phyloP scores from a whole-genome alignment of 306 rosid genomes.

The Albizia julibrissin region DNA sequence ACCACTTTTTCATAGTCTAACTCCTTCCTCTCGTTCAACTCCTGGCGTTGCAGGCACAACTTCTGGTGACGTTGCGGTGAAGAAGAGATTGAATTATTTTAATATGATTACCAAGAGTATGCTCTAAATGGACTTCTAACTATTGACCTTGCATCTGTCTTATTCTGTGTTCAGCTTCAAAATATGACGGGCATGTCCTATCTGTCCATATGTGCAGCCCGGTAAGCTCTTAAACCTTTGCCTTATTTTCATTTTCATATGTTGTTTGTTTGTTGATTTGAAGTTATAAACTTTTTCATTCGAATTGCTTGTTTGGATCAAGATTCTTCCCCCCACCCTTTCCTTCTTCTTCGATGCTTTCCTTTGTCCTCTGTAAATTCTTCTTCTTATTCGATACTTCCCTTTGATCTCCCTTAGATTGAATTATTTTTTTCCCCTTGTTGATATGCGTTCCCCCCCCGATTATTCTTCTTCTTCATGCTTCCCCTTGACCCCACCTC shows the following conservation, averaged over 20 bases:
- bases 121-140: background rate
- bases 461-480: too few relatives aligned
- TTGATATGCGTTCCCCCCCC: too few relatives aligned
- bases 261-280: background rate
- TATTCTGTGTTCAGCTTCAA: slow-evolving; percentile 71
- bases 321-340: background rate
- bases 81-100: background rate
- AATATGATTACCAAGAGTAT: slow-evolving; percentile 18
- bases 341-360: too few relatives aligned
- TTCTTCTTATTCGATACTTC: too few relatives aligned
- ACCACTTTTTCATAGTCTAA: too few relatives aligned
- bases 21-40: too few relatives aligned
- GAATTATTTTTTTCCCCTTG: too few relatives aligned
- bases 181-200: slow-evolving; percentile 88
- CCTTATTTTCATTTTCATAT: slow-evolving; percentile 23
- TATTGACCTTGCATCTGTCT: slow-evolving; percentile 23
- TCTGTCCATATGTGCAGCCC: slow-evolving; percentile 93
- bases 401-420: too few relatives aligned
- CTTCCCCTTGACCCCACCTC: too few relatives aligned
- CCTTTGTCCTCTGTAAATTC: too few relatives aligned
- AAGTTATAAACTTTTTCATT: slow-evolving; percentile 18
- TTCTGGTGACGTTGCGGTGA: too few relatives aligned
- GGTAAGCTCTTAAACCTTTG: slow-evolving; percentile 50
- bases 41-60: too few relatives aligned
- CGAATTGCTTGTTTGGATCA: background rate